Evolutionary conservation across 1,284 basidiomycete genomes (phyloP), one percentile per base, ranked within the genome.

Genomic region (Boletus sp.): DNA sequence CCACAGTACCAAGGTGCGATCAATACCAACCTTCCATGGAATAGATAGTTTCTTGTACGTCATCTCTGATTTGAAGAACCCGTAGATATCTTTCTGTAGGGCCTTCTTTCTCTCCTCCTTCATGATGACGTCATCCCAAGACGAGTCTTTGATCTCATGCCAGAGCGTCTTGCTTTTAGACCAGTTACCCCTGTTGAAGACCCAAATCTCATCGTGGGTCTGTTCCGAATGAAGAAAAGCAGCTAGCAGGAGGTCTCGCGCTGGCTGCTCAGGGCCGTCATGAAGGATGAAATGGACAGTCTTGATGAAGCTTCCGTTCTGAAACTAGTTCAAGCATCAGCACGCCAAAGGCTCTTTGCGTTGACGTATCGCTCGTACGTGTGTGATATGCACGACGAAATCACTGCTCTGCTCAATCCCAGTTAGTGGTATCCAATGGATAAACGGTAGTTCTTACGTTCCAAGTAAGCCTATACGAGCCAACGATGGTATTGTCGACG

Each of bases 91-190:
- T 55, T 84, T 81, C 66, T 82, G 74, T 10, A 91, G 56, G 2
- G 70, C 67, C 20, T 71, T 70, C 69, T 91, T 92, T 70, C 84
- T 84, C 5, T 75, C 72, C 0, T 82, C 77, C 48, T 87, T 83
- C 41, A 92, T 73, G 46, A 91, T 81, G 34, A 92, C 81, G 53
- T 86, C 81, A 25, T 80, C 72, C 84, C 85, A 86, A 62, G 81
- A 71, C 1, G 84, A 84, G 58, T 81, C 81, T 65, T 90, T 86
- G 1, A 91, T 73, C 51, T 82, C 78, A 7, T 63, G 41, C 84
- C 85, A 91, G 10, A 92, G 73, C 0, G 54, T 59, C 32, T 71
- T 71, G 58, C 81, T 75, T 57, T 89, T 87, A 16, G 58, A 49
- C 89, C 88, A 91, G 33, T 59, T 76, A 0, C 81, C 80, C 49